Percentiles rank a stretch among this genome's conserved stretches.
Evolutionary conservation across 2,329 filamentous ascomycete species (phyloP).

Genomic region (Aspergillus nomiae): DNA sequence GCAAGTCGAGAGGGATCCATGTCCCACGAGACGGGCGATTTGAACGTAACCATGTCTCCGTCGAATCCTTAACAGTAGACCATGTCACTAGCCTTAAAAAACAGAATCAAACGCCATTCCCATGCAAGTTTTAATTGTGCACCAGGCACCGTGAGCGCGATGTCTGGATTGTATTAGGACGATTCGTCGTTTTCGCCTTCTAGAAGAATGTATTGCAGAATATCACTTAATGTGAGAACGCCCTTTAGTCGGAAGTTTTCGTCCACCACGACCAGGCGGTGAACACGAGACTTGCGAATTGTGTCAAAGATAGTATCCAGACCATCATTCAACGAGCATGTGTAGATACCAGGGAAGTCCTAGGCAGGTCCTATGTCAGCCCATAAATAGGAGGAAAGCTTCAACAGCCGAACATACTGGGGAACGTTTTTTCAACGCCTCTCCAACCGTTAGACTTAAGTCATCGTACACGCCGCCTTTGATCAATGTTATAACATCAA

Average conservation of each 20-base stretch:
- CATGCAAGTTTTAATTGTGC: conserved; percentile 36
- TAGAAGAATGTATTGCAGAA: conserved; percentile 89
- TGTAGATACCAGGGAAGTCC: conserved; percentile 96
- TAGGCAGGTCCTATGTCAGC: conserved; percentile 30
- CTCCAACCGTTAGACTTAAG: conserved; percentile 79
- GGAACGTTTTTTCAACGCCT: conserved; percentile 81
- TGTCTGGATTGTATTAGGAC: conserved; percentile 26
- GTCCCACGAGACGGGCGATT: conserved; percentile 4
- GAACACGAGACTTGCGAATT: conserved; percentile 90
- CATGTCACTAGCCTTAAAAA: background rate
- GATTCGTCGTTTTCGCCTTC: conserved; percentile 68
- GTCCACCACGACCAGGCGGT: conserved; percentile 90
- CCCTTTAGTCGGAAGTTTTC: conserved; percentile 84
- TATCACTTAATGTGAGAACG: conserved; percentile 91
- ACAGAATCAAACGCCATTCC: conserved; percentile 33
- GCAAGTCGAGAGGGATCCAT: conserved; percentile 16
- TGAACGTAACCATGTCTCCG: background rate
- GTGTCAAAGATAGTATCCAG: conserved; percentile 97
- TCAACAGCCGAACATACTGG: conserved; percentile 55
- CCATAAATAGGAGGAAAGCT: background rate
- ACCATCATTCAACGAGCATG: conserved; percentile 86
- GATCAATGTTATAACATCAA: conserved; percentile 95
- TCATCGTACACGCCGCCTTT: conserved; percentile 93
- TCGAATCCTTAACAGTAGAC: background rate
- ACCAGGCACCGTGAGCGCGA: conserved; percentile 8